Evolutionary conservation across 1,284 basidiomycete species (phyloP).

Genomic region (Neolentinus lepideus): DNA sequence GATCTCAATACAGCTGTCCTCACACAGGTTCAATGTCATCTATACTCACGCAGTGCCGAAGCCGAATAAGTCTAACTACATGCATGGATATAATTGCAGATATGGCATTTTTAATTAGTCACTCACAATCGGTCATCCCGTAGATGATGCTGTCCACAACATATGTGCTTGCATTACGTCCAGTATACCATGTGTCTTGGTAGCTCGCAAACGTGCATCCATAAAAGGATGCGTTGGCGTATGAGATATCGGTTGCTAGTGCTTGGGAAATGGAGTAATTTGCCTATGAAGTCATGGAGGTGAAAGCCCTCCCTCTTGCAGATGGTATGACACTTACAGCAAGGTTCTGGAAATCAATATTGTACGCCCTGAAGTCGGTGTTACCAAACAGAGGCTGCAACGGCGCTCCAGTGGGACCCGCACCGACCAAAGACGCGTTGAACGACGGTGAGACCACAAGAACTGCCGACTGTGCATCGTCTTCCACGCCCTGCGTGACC

Average conservation of each 20-base stretch:
- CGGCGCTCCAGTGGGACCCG: conserved; percentile 48
- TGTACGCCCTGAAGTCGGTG: conserved; percentile 55
- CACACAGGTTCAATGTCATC: background rate
- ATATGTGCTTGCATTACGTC: conserved; percentile 51
- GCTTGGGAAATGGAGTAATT: conserved; percentile 54
- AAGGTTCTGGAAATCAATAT: conserved; percentile 61
- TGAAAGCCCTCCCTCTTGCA: background rate
- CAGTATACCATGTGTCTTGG: conserved; percentile 66
- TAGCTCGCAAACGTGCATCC: conserved; percentile 55
- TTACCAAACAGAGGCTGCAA: conserved; percentile 49
- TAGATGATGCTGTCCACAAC: conserved; percentile 55
- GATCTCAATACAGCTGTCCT: background rate
- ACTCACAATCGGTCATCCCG: conserved; percentile 58
- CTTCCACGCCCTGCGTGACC: conserved; percentile 25
- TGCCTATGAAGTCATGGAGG: conserved; percentile 27
- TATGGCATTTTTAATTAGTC: background rate
- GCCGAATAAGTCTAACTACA: conserved; percentile 41
- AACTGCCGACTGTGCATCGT: conserved; percentile 48
- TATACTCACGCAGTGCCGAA: conserved; percentile 47
- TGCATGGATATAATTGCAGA: conserved; percentile 7
- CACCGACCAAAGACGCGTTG: conserved; percentile 44
- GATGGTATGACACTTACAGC: conserved; percentile 51
- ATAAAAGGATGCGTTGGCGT: conserved; percentile 63
- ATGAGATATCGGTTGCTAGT: conserved; percentile 50
- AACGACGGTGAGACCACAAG: conserved; percentile 43